A percentile compares a stretch with the other conserved stretches of the same genome.
These are phyloP conservation scores for Cystoisospora suis DNA, from an alignment of 169 alveolate genomes.

Conservation along the genomic window DNA sequence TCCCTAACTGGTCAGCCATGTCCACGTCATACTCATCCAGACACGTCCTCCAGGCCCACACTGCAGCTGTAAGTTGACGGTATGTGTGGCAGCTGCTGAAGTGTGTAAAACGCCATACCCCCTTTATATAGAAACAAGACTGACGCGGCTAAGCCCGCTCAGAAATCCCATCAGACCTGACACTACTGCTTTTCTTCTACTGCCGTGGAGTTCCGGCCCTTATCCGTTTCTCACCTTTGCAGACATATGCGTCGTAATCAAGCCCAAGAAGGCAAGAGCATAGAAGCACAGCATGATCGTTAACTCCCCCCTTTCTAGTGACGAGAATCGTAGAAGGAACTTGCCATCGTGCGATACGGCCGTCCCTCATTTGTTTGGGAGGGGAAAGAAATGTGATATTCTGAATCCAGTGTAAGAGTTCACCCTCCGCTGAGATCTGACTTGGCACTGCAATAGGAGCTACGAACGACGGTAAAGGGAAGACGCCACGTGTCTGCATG, in stretches of 20 bases:
- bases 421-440: constrained; percentile 68
- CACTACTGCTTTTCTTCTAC: no score
- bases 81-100: no score
- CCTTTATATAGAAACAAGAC: no score
- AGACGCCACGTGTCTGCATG: constrained; percentile 34
- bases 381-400: constrained; percentile 63
- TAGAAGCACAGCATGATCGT: constrained; percentile 76
- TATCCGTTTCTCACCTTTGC: constrained; percentile 71
- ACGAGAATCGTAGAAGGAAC: constrained; percentile 62
- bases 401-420: constrained; percentile 73
- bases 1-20: no score
- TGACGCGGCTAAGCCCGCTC: no score
- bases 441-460: constrained; percentile 75
- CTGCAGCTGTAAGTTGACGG: no score
- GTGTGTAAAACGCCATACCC: no score
- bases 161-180: no score
- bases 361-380: constrained; percentile 54
- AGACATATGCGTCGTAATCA: constrained; percentile 75
- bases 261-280: constrained; percentile 73
- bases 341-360: constrained; percentile 45
- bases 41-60: no score
- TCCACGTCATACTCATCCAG: no score
- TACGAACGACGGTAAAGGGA: constrained; percentile 70
- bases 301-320: constrained; percentile 70
- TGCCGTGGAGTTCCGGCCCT: no score